Conservation (phyloP, 1,284 basidiomycete species). For the Ustilago hordei region DNA sequence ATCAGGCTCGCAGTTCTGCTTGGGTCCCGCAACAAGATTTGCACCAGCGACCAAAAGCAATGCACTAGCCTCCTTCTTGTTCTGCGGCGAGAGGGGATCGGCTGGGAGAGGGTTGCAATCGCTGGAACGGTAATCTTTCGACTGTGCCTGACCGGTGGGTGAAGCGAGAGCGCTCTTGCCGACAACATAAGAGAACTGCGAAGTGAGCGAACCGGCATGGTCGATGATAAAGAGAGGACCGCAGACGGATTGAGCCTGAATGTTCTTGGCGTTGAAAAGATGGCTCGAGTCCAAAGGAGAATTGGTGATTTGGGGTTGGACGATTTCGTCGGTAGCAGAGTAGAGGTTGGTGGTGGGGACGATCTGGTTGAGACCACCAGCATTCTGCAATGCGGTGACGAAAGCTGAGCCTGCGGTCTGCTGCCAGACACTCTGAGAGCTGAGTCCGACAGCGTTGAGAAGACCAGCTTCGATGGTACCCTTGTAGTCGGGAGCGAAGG, state of each 20-base stretch:
- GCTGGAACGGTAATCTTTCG: slow-evolving; percentile 15
- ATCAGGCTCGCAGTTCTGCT: slow-evolving; percentile 45
- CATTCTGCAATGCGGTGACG: slow-evolving; percentile 32
- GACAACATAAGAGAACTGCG: slow-evolving; percentile 33
- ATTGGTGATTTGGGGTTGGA: slow-evolving; percentile 32
- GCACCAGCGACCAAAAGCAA: slow-evolving; percentile 19
- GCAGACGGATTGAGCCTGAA: slow-evolving; percentile 34
- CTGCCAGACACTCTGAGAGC: slow-evolving; percentile 33
- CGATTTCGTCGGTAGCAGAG: slow-evolving; percentile 34
- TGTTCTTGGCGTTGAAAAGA: slow-evolving; percentile 30
- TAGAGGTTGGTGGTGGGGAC: slow-evolving; percentile 50
- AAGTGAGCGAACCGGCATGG: slow-evolving; percentile 32
- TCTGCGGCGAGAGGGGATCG: slow-evolving; percentile 16
- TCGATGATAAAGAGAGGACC: slow-evolving; percentile 27
- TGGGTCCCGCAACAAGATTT: slow-evolving; percentile 23
- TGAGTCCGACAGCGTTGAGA: slow-evolving; percentile 4
- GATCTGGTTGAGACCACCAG: slow-evolving; percentile 36
- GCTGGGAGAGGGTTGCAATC: slow-evolving; percentile 37
- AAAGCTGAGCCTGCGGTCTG: slow-evolving; percentile 24
- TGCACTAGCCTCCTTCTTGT: slow-evolving; percentile 14
- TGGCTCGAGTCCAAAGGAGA: slow-evolving; percentile 21
- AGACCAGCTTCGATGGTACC: slow-evolving; percentile 24
- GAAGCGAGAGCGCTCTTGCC: slow-evolving; percentile 21
- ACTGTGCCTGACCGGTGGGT: slow-evolving; percentile 13
- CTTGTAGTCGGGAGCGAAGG: slow-evolving; percentile 46